These are phyloP conservation scores for Carex kokanica DNA, from an alignment of 176 grass and related monocot species.

Conservation along the genomic window DNA sequence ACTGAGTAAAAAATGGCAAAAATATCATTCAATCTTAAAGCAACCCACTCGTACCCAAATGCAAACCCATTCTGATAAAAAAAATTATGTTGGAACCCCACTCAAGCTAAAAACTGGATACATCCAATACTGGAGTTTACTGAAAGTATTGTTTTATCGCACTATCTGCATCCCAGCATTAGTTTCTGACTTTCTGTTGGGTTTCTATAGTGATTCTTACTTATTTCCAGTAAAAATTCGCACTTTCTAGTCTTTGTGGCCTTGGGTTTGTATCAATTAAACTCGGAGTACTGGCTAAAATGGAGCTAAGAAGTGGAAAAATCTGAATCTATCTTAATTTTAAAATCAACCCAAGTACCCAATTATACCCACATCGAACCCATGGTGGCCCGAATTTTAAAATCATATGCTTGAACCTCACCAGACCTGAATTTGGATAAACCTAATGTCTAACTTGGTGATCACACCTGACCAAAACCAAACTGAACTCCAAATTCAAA, in stretches of 20 bases:
- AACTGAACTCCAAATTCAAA: background rate
- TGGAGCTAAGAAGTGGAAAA: background rate
- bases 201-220: background rate
- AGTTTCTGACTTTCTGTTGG: background rate
- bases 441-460: background rate
- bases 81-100: background rate
- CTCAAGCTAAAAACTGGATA: background rate
- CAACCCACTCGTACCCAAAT: background rate
- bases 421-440: background rate
- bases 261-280: background rate
- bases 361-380: background rate
- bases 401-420: background rate
- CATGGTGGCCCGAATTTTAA: background rate
- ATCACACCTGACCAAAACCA: background rate
- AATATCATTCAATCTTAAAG: background rate
- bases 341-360: background rate
- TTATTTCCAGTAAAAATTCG: background rate
- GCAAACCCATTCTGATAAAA: background rate
- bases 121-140: background rate
- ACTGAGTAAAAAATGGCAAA: background rate
- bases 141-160: background rate
- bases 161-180: background rate
- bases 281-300: background rate
- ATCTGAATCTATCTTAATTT: background rate
- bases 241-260: background rate